phyloP scores from a whole-genome alignment of 306 rosid genomes.

The Elaeagnus macrophylla region DNA sequence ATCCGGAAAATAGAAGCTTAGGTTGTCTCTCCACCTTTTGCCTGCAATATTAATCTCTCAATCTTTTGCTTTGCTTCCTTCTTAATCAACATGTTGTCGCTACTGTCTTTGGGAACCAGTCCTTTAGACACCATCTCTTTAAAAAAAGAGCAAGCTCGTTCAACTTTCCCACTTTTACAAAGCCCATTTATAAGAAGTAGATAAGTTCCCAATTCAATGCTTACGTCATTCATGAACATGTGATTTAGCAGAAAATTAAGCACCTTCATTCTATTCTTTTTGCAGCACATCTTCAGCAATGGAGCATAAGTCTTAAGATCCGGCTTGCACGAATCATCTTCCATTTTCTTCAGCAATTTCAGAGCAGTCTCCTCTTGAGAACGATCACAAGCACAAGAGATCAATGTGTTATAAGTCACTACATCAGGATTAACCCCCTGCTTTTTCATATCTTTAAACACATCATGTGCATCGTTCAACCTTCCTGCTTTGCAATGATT shows the following conservation, averaged over 20 bases:
- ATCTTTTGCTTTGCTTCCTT: slow-evolving; percentile 37
- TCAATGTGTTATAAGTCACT: slow-evolving; percentile 48
- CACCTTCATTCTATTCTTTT: slow-evolving; percentile 76
- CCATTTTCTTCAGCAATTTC: slow-evolving; percentile 74
- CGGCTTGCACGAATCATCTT: slow-evolving; percentile 49
- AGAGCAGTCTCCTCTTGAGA: slow-evolving; percentile 74
- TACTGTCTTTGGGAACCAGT: slow-evolving; percentile 18
- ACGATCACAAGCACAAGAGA: slow-evolving; percentile 51
- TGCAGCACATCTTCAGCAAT: slow-evolving; percentile 74
- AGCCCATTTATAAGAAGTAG: slow-evolving; percentile 42
- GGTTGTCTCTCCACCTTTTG: background rate
- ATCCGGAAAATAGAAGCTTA: background rate
- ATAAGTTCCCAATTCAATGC: slow-evolving; percentile 54
- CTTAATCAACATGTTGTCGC: slow-evolving; percentile 32
- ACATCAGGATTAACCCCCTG: slow-evolving; percentile 49
- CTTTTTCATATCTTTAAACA: slow-evolving; percentile 61
- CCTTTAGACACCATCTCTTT: slow-evolving; percentile 46
- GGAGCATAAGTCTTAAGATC: slow-evolving; percentile 58
- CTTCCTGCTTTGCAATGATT: slow-evolving; percentile 63
- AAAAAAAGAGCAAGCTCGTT: slow-evolving; percentile 26
- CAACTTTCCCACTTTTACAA: slow-evolving; percentile 10
- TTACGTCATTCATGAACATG: slow-evolving; percentile 58
- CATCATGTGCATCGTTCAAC: slow-evolving; percentile 52
- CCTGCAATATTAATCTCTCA: slow-evolving; percentile 42
- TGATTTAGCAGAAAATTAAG: slow-evolving; percentile 58